Evolutionary conservation across 176 grass and related monocot genomes (phyloP).

Genomic region (Melocanna baccifera): DNA sequence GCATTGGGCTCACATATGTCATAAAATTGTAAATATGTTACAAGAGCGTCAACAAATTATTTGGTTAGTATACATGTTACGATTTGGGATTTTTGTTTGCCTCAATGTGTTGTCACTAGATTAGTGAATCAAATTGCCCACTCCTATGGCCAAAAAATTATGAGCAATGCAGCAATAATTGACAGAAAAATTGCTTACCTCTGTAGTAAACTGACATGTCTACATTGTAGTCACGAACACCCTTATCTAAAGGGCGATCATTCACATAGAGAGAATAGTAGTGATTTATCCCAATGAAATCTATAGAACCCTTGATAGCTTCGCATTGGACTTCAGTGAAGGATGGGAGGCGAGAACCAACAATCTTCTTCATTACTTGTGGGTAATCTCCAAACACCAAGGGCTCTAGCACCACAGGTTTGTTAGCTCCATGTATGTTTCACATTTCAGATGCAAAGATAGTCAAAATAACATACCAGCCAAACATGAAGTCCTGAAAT

Average conservation of each 20-base stretch:
- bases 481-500: slow-evolving; percentile 29
- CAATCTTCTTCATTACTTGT: slow-evolving; percentile 48
- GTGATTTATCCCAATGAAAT: slow-evolving; percentile 74
- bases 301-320: slow-evolving; percentile 33
- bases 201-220: slow-evolving; percentile 18
- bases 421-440: neutral
- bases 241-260: slow-evolving; percentile 26
- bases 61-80: neutral
- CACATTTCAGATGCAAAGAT: neutral
- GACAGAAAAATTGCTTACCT: slow-evolving; percentile 8
- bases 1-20: neutral
- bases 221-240: slow-evolving; percentile 22
- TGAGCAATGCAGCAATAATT: neutral
- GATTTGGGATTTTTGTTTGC: neutral
- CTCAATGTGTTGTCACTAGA: neutral
- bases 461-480: slow-evolving; percentile 31
- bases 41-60: neutral
- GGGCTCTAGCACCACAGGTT: slow-evolving; percentile 19
- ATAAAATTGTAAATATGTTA: neutral
- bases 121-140: neutral
- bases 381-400: slow-evolving; percentile 60
- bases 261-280: slow-evolving; percentile 52
- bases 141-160: neutral
- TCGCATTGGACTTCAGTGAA: slow-evolving; percentile 41
- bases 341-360: slow-evolving; percentile 45